phyloP scores from a whole-genome alignment of 352 stramenopile species.

The Phytophthora multivora region DNA sequence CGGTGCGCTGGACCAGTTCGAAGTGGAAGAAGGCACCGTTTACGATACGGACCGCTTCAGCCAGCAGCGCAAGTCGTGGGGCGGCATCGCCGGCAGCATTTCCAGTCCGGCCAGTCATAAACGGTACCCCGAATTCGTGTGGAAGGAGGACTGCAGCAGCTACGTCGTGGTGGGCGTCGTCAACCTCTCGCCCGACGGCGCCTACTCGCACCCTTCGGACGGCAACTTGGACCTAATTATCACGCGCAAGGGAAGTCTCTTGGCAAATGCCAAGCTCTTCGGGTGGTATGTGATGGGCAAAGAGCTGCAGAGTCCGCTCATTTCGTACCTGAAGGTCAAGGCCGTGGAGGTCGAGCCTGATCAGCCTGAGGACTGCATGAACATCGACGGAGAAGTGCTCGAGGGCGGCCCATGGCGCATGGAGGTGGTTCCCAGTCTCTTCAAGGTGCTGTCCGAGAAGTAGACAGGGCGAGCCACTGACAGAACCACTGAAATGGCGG shows the following conservation, averaged over 20 bases:
- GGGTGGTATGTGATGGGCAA: constrained; percentile 77
- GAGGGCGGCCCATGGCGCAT: constrained; percentile 74
- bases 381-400: constrained; percentile 85
- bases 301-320: constrained; percentile 66
- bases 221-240: constrained; percentile 82
- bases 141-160: constrained; percentile 63
- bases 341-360: constrained; percentile 73
- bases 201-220: constrained; percentile 78
- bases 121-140: constrained; percentile 62
- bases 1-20: constrained; percentile 80
- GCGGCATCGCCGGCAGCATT: constrained; percentile 54
- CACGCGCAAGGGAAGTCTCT: constrained; percentile 65
- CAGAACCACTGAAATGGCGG: neutral
- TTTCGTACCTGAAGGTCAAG: constrained; percentile 86
- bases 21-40: constrained; percentile 81
- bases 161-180: constrained; percentile 78
- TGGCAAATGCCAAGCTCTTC: constrained; percentile 48
- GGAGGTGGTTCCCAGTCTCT: constrained; percentile 85
- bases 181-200: constrained; percentile 73
- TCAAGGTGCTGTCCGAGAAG: constrained; percentile 88
- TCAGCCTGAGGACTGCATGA: constrained; percentile 67
- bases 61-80: constrained; percentile 73
- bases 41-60: constrained; percentile 64
- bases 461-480: constrained; percentile 42
- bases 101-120: constrained; percentile 65